Evolutionary conservation across 2,329 filamentous ascomycete genomes (phyloP).

Genomic region (Sphaerulina populicola): DNA sequence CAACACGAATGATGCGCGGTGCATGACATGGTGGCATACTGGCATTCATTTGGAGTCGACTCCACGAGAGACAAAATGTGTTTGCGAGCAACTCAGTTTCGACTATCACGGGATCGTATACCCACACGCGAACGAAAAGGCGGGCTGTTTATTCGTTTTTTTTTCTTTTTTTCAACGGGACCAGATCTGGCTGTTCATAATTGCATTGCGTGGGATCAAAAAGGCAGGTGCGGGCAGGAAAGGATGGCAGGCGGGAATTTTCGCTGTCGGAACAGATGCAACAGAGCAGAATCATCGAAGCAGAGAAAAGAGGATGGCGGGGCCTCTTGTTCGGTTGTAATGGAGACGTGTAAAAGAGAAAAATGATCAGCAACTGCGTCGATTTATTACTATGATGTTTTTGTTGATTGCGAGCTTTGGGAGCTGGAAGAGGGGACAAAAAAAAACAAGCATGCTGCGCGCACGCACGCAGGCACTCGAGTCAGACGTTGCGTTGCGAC

Average conservation of each 20-base stretch:
- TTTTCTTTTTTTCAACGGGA: neutral
- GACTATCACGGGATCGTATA: neutral
- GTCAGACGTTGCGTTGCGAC: no score
- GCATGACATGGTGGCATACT: neutral
- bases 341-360: no score
- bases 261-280: no score
- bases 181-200: slow-evolving; percentile 10
- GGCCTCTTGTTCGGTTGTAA: no score
- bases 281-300: no score
- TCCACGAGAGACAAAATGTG: neutral
- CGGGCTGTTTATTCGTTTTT: neutral
- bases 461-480: no score
- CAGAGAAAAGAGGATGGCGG: no score
- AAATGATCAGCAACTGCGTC: no score
- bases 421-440: no score
- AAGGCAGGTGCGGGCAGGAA: neutral
- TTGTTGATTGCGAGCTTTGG: no score
- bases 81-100: slow-evolving; percentile 1
- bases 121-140: neutral
- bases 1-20: neutral
- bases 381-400: no score
- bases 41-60: neutral
- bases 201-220: slow-evolving; percentile 16
- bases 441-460: no score
- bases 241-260: neutral